A percentile compares a stretch with the other conserved stretches of the same genome.
phyloP scores from a whole-genome alignment of 2,329 filamentous ascomycete genomes.

The Plenodomus tracheiphilus region DNA sequence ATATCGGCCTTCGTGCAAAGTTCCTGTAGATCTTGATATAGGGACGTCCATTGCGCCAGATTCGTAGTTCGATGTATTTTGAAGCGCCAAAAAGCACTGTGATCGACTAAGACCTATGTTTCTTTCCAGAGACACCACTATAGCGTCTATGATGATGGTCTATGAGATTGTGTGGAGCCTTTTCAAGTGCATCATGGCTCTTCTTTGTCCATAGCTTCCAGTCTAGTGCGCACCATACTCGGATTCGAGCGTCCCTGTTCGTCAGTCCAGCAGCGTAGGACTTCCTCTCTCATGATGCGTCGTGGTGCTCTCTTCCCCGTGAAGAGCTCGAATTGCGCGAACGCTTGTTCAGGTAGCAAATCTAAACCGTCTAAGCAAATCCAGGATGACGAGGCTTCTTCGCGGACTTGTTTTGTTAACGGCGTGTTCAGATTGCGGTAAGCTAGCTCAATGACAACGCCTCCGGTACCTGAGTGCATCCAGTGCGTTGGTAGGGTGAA shows the following conservation, averaged over 20 bases:
- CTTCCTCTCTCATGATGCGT: conserved; percentile 69
- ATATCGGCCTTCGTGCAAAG: too few relatives aligned
- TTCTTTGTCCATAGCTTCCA: conserved; percentile 36
- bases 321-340: conserved; percentile 79
- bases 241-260: conserved; percentile 29
- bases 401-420: conserved; percentile 67
- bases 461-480: conserved; percentile 72
- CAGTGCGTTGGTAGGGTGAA: conserved; percentile 71
- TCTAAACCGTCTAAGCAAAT: conserved; percentile 76
- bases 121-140: too few relatives aligned
- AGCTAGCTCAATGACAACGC: conserved; percentile 73
- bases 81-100: too few relatives aligned
- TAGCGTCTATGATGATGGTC: too few relatives aligned
- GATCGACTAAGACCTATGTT: too few relatives aligned
- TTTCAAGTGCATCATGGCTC: conserved; percentile 25
- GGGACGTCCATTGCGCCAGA: too few relatives aligned
- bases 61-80: too few relatives aligned
- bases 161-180: too few relatives aligned
- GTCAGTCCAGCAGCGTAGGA: conserved; percentile 45
- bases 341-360: conserved; percentile 74
- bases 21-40: too few relatives aligned
- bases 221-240: conserved; percentile 30
- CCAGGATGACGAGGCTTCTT: conserved; percentile 66
- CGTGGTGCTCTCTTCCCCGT: conserved; percentile 73
- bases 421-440: conserved; percentile 75